These are phyloP conservation scores for Penicillium arizonense DNA, from an alignment of 495 filamentous ascomycete species.

Conservation along the genomic window DNA sequence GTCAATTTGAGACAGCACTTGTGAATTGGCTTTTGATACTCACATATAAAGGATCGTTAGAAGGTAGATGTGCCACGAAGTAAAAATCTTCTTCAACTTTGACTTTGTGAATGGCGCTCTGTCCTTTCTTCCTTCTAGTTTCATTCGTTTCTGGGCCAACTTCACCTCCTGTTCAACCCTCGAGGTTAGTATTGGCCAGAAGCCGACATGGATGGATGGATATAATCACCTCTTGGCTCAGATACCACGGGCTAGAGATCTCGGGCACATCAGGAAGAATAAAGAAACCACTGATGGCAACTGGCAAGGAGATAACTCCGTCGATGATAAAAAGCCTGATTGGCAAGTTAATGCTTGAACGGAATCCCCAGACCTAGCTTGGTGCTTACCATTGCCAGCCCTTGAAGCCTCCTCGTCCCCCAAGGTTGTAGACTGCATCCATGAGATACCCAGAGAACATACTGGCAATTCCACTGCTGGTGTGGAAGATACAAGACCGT, in stretches of 20 bases:
- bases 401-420: slow-evolving; percentile 45
- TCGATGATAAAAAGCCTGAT: slow-evolving; percentile 44
- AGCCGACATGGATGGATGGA: background rate
- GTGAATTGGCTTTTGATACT: background rate
- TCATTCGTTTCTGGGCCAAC: slow-evolving; percentile 46
- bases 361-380: background rate
- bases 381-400: slow-evolving; percentile 43
- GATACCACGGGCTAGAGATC: slow-evolving; percentile 54
- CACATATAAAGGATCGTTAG: slow-evolving; percentile 44
- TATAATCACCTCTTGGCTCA: slow-evolving; percentile 35
- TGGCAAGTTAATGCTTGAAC: background rate
- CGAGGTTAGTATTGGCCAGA: background rate
- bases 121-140: slow-evolving; percentile 43
- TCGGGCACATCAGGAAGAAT: slow-evolving; percentile 60
- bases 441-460: slow-evolving; percentile 62
- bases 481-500: slow-evolving; percentile 63
- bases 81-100: slow-evolving; percentile 54
- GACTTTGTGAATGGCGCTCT: slow-evolving; percentile 43
- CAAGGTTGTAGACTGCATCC: slow-evolving; percentile 52
- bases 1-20: background rate
- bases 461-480: slow-evolving; percentile 48
- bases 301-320: slow-evolving; percentile 45
- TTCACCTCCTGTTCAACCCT: slow-evolving; percentile 37
- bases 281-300: slow-evolving; percentile 55
- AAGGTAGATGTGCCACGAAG: slow-evolving; percentile 51